A percentile compares a stretch with the other conserved stretches of the same genome.
These are phyloP conservation scores for Coemansia sp. DNA, from an alignment of 192 early-diverging fungal genomes.

Conservation along the genomic window DNA sequence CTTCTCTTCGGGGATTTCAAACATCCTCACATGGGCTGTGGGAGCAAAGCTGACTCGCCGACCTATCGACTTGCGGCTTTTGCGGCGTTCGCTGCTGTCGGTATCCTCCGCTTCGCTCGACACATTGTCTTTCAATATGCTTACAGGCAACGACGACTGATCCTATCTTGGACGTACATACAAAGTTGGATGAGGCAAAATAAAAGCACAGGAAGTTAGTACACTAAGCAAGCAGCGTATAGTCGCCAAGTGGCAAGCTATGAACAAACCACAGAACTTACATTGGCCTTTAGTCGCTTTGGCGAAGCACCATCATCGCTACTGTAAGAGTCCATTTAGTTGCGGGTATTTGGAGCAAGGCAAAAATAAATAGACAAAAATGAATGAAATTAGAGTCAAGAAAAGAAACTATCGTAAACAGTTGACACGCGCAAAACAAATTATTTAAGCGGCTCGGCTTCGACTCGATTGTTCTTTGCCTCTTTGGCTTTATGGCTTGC, in stretches of 20 bases:
- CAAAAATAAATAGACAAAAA: background rate
- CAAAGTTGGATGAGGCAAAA: background rate
- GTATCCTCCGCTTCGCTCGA: constrained; percentile 6
- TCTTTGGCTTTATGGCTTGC: background rate
- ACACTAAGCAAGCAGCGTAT: background rate
- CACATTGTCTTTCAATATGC: constrained; percentile 34
- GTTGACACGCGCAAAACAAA: background rate
- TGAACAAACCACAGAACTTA: constrained; percentile 7
- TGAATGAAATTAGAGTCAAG: background rate
- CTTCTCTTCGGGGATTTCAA: constrained; percentile 54
- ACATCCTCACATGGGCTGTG: constrained; percentile 57
- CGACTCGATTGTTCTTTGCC: background rate
- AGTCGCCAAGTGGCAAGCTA: background rate
- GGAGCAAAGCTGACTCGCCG: constrained; percentile 58
- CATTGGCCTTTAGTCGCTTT: constrained; percentile 36
- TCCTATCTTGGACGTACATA: constrained; percentile 16
- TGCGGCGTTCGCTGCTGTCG: constrained; percentile 24
- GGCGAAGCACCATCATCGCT: constrained; percentile 17
- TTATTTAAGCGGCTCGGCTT: background rate
- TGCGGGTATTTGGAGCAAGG: background rate
- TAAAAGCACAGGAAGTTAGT: background rate
- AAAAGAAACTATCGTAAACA: constrained; percentile 4
- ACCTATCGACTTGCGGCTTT: constrained; percentile 53
- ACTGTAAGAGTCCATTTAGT: constrained; percentile 7
- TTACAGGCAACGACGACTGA: constrained; percentile 24